Percentiles rank a stretch among this genome's conserved stretches.
These are phyloP conservation scores for Pythium guiyangense DNA, from an alignment of 352 stramenopile species.

Conservation along the genomic window DNA sequence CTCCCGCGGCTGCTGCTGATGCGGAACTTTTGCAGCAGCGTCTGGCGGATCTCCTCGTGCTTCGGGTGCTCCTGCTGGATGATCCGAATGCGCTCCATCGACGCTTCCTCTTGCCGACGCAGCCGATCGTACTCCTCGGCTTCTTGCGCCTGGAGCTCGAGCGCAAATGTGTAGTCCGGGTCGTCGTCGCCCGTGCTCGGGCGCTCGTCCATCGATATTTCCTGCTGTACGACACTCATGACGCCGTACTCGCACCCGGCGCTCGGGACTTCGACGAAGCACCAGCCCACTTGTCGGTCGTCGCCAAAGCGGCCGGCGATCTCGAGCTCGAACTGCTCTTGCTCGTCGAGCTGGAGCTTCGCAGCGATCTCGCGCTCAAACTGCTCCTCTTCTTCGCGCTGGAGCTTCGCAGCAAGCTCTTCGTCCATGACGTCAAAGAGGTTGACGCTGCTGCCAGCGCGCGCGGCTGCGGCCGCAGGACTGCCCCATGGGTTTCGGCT, in stretches of 20 bases:
- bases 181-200: conserved; percentile 24
- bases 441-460: conserved; percentile 25
- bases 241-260: conserved; percentile 41
- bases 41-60: conserved; percentile 39
- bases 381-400: conserved; percentile 67
- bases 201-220: conserved; percentile 45
- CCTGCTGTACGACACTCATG: conserved; percentile 73
- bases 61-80: conserved; percentile 51
- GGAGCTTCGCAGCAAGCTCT: conserved; percentile 61
- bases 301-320: conserved; percentile 61
- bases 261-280: conserved; percentile 69
- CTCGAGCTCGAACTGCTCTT: conserved; percentile 62
- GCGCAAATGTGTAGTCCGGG: conserved; percentile 64
- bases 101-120: conserved; percentile 58
- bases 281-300: conserved; percentile 54
- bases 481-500: conserved; percentile 29
- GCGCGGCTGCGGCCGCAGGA: conserved; percentile 15
- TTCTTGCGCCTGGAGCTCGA: conserved; percentile 67
- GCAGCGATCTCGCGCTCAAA: conserved; percentile 57
- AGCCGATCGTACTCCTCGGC: conserved; percentile 72
- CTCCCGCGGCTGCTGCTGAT: conserved; percentile 23
- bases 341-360: conserved; percentile 67
- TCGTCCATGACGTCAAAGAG: conserved; percentile 69
- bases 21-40: conserved; percentile 40
- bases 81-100: conserved; percentile 57